These are phyloP conservation scores for Periconia sp. DNA, from an alignment of 2,329 filamentous ascomycete species.

Conservation along the genomic window DNA sequence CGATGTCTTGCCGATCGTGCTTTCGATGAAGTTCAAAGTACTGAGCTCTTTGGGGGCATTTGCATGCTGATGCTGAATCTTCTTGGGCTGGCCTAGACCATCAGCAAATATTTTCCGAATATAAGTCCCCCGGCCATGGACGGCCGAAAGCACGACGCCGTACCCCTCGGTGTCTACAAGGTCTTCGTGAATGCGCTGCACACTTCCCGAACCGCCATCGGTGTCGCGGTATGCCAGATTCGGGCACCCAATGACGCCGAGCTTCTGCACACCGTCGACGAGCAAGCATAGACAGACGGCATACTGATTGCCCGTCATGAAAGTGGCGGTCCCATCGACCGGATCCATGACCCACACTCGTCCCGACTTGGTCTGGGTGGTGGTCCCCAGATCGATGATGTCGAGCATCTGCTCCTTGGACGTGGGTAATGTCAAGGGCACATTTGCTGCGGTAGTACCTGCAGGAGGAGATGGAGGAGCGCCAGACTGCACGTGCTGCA, in stretches of 20 bases:
- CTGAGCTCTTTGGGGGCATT: conserved; percentile 32
- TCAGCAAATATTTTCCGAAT: conserved; percentile 43
- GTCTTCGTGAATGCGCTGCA: conserved; percentile 35
- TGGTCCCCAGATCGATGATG: conserved; percentile 62
- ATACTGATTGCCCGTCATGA: conserved; percentile 63
- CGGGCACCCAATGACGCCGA: conserved; percentile 64
- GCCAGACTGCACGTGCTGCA: conserved; percentile 17
- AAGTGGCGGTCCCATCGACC: conserved; percentile 65
- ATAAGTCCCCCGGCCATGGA: conserved; percentile 49
- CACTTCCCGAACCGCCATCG: conserved; percentile 12
- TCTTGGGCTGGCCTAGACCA: conserved; percentile 34
- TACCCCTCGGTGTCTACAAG: conserved; percentile 47
- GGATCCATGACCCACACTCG: conserved; percentile 65
- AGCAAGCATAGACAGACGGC: conserved; percentile 63
- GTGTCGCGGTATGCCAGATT: conserved; percentile 54
- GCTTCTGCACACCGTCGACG: conserved; percentile 57
- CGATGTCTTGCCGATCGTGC: conserved; percentile 42
- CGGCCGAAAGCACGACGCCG: conserved; percentile 49
- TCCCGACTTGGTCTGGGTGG: conserved; percentile 48
- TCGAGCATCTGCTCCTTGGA: conserved; percentile 60
- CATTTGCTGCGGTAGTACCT: conserved; percentile 1
- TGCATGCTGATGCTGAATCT: conserved; percentile 25
- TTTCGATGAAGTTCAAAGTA: conserved; percentile 51
- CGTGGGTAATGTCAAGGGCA: conserved; percentile 35
- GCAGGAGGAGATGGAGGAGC: conserved; percentile 5